Evolutionary conservation across 192 early-diverging fungal species (phyloP), one percentile per base, ranked within the genome.

Genomic region (Backusella australiensis): DNA sequence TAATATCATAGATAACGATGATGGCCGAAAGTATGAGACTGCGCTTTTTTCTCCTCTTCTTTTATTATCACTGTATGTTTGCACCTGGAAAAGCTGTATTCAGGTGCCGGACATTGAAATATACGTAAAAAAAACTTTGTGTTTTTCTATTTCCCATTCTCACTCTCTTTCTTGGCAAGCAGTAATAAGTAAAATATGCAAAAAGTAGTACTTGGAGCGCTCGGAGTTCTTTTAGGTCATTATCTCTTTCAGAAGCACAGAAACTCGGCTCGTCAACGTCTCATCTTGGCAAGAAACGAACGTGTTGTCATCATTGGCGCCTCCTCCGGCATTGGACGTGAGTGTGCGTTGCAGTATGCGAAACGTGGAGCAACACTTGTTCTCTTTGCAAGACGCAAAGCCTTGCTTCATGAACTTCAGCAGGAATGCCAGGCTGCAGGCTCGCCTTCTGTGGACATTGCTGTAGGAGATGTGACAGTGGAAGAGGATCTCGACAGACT

Each of bases 271-370:
- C 56, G 56, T 0, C 8, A 7, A 63, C 21, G 56, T 8, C 56
- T 46, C 23, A 76, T 88, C 38, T 68, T 76, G 15, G 17, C 39
- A 17, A 32, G 53, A 11, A 76, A 78, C 0, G 83, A 87, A 68
- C 71, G 79, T 42, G 93, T 93, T 4, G 88, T 93, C 2, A 89
- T 94, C 68, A 85, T 96, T 26, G 95, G 95, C 0, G 92, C 91
- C 23, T 93, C 91, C 17, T 90, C 90, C 46, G 95, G 95, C 2
- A 95, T 96, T 39, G 95, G 95, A 1, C 80, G 82, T 4, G 81
- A 88, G 29, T 71, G 91, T 26, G 93, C 95, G 6, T 82, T 90
- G 3, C 82, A 87, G 35, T 94, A 93, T 75, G 92, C 94, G 1
- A 67, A 67, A 21, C 85, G 88, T 11, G 89, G 91, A 0, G 90